These are phyloP conservation scores for Aspergillus wentii DNA, from an alignment of 495 filamentous ascomycete genomes.

Conservation along the genomic window DNA sequence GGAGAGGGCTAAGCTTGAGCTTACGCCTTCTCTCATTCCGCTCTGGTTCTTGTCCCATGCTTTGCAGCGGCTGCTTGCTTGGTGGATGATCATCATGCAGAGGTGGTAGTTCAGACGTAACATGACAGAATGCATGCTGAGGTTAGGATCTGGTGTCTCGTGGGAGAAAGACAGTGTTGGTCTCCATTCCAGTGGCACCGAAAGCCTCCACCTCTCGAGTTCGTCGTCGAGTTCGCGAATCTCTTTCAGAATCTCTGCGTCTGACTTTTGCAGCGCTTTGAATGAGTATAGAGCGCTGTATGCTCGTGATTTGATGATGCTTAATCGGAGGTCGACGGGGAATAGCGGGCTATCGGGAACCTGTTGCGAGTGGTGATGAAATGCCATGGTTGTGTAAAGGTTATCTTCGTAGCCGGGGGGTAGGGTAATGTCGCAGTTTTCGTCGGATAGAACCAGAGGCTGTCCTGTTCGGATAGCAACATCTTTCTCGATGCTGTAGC, in stretches of 20 bases:
- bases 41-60: slow-evolving; percentile 29
- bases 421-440: slow-evolving; percentile 49
- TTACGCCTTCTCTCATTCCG: slow-evolving; percentile 40
- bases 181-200: slow-evolving; percentile 36
- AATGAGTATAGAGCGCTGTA: slow-evolving; percentile 45
- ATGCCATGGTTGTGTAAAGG: slow-evolving; percentile 24
- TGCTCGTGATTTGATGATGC: slow-evolving; percentile 46
- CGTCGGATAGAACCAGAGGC: slow-evolving; percentile 45
- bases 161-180: slow-evolving; percentile 39
- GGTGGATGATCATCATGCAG: slow-evolving; percentile 47
- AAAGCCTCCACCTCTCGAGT: slow-evolving; percentile 45
- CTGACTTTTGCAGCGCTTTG: slow-evolving; percentile 39
- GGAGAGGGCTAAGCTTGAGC: slow-evolving; percentile 42
- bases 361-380: slow-evolving; percentile 11
- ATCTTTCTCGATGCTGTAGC: slow-evolving; percentile 49
- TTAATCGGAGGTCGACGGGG: slow-evolving; percentile 44
- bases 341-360: slow-evolving; percentile 33
- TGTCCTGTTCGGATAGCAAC: slow-evolving; percentile 45
- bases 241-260: slow-evolving; percentile 46
- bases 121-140: slow-evolving; percentile 40
- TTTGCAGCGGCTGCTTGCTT: slow-evolving; percentile 43
- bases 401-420: slow-evolving; percentile 38
- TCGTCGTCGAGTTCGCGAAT: slow-evolving; percentile 50
- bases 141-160: slow-evolving; percentile 28
- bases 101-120: slow-evolving; percentile 48